Evolutionary conservation across 2,329 filamentous ascomycete species (phyloP), one percentile per base, ranked within the genome.

Genomic region (Sporothrix luriei): DNA sequence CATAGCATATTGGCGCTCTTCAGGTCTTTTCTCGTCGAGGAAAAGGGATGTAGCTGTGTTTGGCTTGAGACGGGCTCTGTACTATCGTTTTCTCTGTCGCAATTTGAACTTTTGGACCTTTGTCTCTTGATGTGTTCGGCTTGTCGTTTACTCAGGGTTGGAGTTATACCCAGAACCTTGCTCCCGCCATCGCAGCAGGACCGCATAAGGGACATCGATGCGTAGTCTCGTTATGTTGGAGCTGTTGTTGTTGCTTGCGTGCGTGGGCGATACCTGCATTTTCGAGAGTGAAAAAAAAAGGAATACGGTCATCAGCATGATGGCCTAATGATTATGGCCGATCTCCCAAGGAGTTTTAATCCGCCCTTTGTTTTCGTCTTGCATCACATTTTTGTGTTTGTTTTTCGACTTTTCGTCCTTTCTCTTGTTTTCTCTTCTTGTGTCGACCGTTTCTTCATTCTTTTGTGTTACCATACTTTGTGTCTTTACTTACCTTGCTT

Each of bases 1-100:
- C 52, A 68, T 68, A 57, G 52, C 52, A 49, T 55, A 57, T 57
- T 59, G 66, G 66, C 66, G 66, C 66, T 59, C 52, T 40, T 57
- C 49, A 67, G 65, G 65, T 67, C 51, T 33, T 38, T 24, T 43
- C 9, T 64, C 26, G 33, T 52, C 38, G 61, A 46, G 46, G 38
- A 65, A 65, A 29, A 48, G 9, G 21, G 21, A 48, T 49, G 40
- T 33, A 57, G 29, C 24, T 55, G 51, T 57, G 29, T 19, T 49
- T 49, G 61, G 13, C 57, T 48, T 16, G 57, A 24, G 11, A 64
- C 9, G 19, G 6, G 24, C 49, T 49, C n/a, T 65, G 26, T 24
- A 49, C 24, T 48, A 21, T 16, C 29, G 40, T 33, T 24, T 21
- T 51, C 9, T 49, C 16, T 19, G n/a, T 52, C 48, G 4, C 46